Percentiles rank a stretch among this genome's conserved stretches.
Evolutionary conservation across 1,284 basidiomycete species (phyloP).

Genomic region (Rhodotorula sp.): DNA sequence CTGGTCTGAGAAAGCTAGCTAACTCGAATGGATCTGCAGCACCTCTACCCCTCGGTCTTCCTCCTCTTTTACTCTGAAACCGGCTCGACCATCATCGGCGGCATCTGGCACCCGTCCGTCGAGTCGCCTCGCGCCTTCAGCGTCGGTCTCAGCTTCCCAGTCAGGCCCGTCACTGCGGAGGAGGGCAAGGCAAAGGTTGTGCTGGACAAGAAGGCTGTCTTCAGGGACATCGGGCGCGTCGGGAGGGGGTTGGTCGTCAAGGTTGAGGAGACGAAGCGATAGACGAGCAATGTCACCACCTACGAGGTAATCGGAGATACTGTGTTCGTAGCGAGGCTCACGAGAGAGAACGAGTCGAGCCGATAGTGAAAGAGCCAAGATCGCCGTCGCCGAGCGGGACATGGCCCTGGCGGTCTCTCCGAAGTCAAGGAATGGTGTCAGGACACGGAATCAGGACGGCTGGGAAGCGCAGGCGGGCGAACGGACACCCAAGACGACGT

Average conservation of each 20-base stretch:
- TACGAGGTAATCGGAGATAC: background rate
- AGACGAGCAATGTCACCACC: background rate
- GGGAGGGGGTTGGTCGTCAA: slow-evolving; percentile 65
- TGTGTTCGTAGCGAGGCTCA: background rate
- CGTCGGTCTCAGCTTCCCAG: slow-evolving; percentile 77
- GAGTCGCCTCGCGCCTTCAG: slow-evolving; percentile 62
- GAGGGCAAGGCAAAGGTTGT: slow-evolving; percentile 61
- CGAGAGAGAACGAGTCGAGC: background rate
- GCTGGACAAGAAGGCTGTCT: slow-evolving; percentile 67
- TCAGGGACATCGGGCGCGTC: slow-evolving; percentile 76
- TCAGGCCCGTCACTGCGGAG: slow-evolving; percentile 53
- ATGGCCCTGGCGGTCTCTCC: no score
- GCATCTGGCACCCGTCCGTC: slow-evolving; percentile 76
- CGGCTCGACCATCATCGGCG: slow-evolving; percentile 77
- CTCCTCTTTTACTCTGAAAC: slow-evolving; percentile 81
- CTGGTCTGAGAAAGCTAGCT: background rate
- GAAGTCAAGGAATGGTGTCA: no score
- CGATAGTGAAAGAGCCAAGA: background rate
- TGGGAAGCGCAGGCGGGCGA: no score
- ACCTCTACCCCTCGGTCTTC: slow-evolving; percentile 69
- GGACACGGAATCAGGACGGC: no score
- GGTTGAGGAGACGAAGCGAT: slow-evolving; percentile 35
- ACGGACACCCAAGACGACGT: no score
- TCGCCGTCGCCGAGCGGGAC: no score
- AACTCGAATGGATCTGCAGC: slow-evolving; percentile 12